Conservation (phyloP, 2,329 filamentous ascomycete species). For the Talaromyces sp. region DNA sequence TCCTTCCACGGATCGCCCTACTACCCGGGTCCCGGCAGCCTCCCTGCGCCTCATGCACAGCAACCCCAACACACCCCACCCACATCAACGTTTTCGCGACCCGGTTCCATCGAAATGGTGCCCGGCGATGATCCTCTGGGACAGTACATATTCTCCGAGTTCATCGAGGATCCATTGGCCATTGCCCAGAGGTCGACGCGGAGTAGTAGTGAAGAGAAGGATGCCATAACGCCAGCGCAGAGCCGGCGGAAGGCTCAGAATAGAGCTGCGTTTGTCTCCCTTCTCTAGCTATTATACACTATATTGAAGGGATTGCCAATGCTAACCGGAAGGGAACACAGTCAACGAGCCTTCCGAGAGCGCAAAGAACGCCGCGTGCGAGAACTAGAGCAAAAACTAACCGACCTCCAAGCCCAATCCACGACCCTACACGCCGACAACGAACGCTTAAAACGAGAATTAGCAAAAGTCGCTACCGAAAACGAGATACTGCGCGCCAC, state of each 20-base stretch:
- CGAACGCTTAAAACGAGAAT: conserved; percentile 76
- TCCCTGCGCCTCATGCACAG: conserved; percentile 25
- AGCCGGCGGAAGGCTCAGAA: conserved; percentile 69
- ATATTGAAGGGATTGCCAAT: too few relatives aligned
- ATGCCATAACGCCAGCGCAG: conserved; percentile 54
- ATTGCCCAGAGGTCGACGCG: conserved; percentile 34
- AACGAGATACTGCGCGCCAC: conserved; percentile 91
- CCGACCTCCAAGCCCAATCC: conserved; percentile 70
- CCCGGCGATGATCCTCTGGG: conserved; percentile 19
- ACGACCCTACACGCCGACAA: conserved; percentile 76
- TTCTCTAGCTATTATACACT: too few relatives aligned
- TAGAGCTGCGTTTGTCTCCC: conserved; percentile 63
- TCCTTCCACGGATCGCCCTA: conserved; percentile 37
- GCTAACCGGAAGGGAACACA: conserved; percentile 39
- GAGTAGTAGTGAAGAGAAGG: conserved; percentile 57
- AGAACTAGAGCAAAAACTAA: conserved; percentile 85
- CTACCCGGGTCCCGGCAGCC: neutral
- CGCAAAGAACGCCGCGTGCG: conserved; percentile 93
- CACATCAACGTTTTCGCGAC: conserved; percentile 35
- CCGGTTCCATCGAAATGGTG: conserved; percentile 32
- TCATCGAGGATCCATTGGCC: conserved; percentile 28
- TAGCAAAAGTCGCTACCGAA: conserved; percentile 82
- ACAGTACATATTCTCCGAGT: conserved; percentile 33
- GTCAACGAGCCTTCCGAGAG: conserved; percentile 93
- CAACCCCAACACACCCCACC: conserved; percentile 35